Percentiles rank a stretch among this genome's conserved stretches.
Evolutionary conservation across 164 flowering plant genomes (phyloP).

Genomic region (Umbellularia californica): DNA sequence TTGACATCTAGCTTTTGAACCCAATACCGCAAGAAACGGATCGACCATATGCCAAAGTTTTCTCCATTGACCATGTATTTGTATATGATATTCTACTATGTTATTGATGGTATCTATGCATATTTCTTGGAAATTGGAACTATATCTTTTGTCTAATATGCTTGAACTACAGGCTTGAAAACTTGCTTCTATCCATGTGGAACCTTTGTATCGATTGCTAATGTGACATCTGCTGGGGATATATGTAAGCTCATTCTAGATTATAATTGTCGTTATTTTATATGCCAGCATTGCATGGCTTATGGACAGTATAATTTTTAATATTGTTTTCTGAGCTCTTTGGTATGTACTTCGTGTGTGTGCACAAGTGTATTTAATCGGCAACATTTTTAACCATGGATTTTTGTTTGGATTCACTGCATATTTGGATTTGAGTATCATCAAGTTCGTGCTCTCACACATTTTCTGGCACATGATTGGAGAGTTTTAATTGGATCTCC

Average conservation of each 20-base stretch:
- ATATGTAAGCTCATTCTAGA: conserved; percentile 28
- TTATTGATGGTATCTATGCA: background rate
- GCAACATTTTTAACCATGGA: background rate
- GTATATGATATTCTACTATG: background rate
- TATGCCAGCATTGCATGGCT: background rate
- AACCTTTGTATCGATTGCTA: conserved; percentile 36
- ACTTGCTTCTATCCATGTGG: conserved; percentile 47
- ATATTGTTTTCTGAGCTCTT: background rate
- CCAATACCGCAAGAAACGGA: background rate
- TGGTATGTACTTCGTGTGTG: background rate
- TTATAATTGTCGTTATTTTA: background rate
- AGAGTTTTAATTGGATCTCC: background rate
- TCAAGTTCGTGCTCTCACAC: background rate
- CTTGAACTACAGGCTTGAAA: conserved; percentile 30
- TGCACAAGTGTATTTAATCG: background rate
- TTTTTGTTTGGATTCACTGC: background rate
- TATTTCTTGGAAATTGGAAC: background rate
- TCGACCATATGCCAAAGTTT: background rate
- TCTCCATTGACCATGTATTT: background rate
- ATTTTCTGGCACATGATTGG: background rate
- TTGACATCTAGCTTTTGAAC: background rate
- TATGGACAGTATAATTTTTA: background rate
- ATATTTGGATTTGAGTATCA: too few species aligned
- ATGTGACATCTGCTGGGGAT: conserved; percentile 24
- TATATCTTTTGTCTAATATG: background rate